phyloP scores from a whole-genome alignment of 1,284 basidiomycete genomes.

The Ceratobasidium papillatum region DNA sequence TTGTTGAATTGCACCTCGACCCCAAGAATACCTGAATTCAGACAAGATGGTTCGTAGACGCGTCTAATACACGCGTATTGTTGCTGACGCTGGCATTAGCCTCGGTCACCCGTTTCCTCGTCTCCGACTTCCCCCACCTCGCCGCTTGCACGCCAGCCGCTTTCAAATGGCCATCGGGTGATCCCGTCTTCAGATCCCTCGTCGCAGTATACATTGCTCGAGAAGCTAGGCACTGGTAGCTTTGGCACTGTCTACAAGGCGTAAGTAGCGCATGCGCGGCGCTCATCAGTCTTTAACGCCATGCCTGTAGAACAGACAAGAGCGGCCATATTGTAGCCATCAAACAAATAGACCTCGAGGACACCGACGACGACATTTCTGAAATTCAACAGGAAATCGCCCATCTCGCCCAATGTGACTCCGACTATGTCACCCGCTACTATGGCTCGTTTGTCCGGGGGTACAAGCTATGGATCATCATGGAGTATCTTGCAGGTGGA shows the following conservation, averaged over 20 bases:
- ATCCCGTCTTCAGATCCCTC: conserved; percentile 65
- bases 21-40: not conserved
- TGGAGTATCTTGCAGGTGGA: conserved; percentile 99
- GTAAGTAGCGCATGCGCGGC: conserved; percentile 49
- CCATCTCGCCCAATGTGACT: conserved; percentile 94
- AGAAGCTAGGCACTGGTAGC: conserved; percentile 96
- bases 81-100: conserved; percentile 8
- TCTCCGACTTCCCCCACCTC: conserved; percentile 18
- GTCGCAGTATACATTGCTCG: conserved; percentile 89
- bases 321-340: conserved; percentile 95
- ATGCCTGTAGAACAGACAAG: conserved; percentile 71
- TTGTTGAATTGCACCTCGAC: conserved; percentile 3
- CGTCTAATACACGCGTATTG: not conserved
- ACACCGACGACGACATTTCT: conserved; percentile 93
- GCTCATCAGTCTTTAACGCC: not conserved
- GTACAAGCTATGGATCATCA: conserved; percentile 98
- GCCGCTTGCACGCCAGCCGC: conserved; percentile 21
- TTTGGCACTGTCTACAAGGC: conserved; percentile 98
- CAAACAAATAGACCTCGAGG: conserved; percentile 94
- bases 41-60: conserved; percentile 21
- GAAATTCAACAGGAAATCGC: conserved; percentile 99
- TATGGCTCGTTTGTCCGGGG: conserved; percentile 97
- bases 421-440: conserved; percentile 94
- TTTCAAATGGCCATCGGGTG: not conserved
- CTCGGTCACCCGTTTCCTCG: conserved; percentile 19